Percentiles rank a stretch among this genome's conserved stretches.
Evolutionary conservation across 768 basidiomycete species (phyloP).

Genomic region (Termitomyces sp.): DNA sequence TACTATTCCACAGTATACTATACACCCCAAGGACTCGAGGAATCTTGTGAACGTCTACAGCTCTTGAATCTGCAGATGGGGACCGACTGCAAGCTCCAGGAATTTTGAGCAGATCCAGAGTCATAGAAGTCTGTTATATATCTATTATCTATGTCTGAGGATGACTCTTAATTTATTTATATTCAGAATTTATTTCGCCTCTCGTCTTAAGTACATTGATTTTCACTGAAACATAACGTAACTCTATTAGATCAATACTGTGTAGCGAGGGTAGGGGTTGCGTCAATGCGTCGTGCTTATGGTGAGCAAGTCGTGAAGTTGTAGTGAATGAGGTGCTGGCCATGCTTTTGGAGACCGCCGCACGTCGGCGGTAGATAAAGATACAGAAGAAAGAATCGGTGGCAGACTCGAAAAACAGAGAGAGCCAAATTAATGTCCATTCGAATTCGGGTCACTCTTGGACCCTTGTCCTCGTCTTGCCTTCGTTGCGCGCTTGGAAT

Average conservation of each 20-base stretch:
- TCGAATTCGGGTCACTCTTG: slow-evolving; percentile 4
- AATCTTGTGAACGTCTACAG: not conserved
- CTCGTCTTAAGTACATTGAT: too few relatives aligned
- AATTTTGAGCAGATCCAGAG: too few relatives aligned
- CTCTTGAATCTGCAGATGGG: not conserved
- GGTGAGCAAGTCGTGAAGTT: slow-evolving; percentile 2
- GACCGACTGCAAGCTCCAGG: too few relatives aligned
- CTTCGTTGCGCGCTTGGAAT: slow-evolving; percentile 10
- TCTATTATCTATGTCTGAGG: too few relatives aligned
- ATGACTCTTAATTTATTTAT: too few relatives aligned
- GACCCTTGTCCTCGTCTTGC: slow-evolving; percentile 14
- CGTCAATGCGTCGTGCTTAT: not conserved
- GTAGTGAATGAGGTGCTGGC: slow-evolving; percentile 12
- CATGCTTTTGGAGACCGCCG: slow-evolving; percentile 6
- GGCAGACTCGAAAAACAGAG: not conserved
- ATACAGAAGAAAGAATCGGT: not conserved
- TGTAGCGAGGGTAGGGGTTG: slow-evolving; percentile 1
- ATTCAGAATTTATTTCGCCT: too few relatives aligned
- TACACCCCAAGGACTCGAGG: not conserved
- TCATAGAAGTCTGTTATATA: too few relatives aligned
- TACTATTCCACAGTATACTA: not conserved
- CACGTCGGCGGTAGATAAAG: not conserved
- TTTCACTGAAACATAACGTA: not conserved
- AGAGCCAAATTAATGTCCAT: slow-evolving; percentile 2
- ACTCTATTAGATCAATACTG: not conserved